Evolutionary conservation across 495 filamentous ascomycete genomes (phyloP), one percentile per base, ranked within the genome.

Genomic region (Daldinia bambusicola): DNA sequence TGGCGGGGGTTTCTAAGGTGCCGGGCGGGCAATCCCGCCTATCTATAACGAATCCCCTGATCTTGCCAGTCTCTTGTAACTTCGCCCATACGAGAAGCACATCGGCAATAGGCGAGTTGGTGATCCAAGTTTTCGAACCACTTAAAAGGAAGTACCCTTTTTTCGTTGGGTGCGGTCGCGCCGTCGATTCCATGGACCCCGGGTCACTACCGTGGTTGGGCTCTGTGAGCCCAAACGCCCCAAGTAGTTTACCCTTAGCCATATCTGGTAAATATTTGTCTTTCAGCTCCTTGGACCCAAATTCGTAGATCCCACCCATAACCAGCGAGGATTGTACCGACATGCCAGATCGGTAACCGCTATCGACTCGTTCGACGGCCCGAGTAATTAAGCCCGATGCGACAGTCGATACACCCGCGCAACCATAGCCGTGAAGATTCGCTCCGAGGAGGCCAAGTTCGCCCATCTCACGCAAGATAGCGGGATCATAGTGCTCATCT

Each of bases 181-280:
- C 95, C 18, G 84, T 86, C 9, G 92, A 93, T 81, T 98, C 95
- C 96, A 99, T 97, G 0, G 92, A 92, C 14, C 95, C 95, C 22
- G 95, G 95, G 77, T 99, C 95, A 61, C 93, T 97, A 61, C 95
- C 95, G 80, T 99, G 95, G 79, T 99, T 98, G 56, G 96, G 96
- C 79, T 99, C 95, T 0, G 95, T 99, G 66, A 99, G 81, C 2
- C 95, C 95, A 79, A 99, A 99, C 71, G 93, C 95, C 22, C 95
- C 95, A 12, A 97, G 76, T 6, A 97, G 77, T 77, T 93, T 91
- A 30, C 95, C 96, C 80, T 92, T 91, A 32, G 94, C 95, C 86
- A 98, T 87, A 1, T 84, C 82, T 0, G 93, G 93, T 4, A 99
- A 84, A 70, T 91, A 94, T 55, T 88, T 91, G 61, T 99, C 90